These are phyloP conservation scores for Suhomyces prunicola DNA, from an alignment of 805 yeast genomes.

Conservation along the genomic window DNA sequence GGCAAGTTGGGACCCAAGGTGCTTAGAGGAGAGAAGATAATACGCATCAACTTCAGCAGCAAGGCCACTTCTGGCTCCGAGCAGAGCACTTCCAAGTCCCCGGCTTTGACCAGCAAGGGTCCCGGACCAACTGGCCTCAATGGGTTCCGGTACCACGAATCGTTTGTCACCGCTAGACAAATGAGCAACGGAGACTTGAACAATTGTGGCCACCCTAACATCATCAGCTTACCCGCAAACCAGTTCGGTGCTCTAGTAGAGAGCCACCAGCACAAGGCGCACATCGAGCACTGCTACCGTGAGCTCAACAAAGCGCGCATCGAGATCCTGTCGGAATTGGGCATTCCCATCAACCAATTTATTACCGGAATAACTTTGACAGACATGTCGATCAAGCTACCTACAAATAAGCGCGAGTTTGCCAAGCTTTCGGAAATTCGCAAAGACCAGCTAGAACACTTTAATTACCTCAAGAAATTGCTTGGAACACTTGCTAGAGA, in stretches of 20 bases:
- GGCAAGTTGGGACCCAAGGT: conserved; percentile 58
- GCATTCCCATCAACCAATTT: conserved; percentile 22
- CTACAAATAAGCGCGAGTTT: conserved; percentile 48
- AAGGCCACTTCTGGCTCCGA: conserved; percentile 11
- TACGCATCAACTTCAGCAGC: conserved; percentile 51
- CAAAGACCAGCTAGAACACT: conserved; percentile 29
- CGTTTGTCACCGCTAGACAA: conserved; percentile 24
- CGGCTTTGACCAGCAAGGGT: not conserved
- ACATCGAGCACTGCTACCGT: conserved; percentile 25
- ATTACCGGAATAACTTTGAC: conserved; percentile 37
- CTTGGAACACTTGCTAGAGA: conserved; percentile 32
- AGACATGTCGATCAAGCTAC: conserved; percentile 55
- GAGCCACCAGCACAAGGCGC: conserved; percentile 16
- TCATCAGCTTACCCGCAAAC: conserved; percentile 20
- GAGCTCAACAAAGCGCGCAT: conserved; percentile 43
- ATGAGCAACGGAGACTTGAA: conserved; percentile 10
- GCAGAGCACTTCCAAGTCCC: not conserved
- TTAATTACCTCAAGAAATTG: conserved; percentile 36
- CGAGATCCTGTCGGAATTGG: conserved; percentile 39
- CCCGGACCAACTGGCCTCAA: conserved; percentile 7
- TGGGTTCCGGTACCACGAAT: conserved; percentile 19
- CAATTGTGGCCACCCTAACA: not conserved
- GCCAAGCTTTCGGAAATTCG: conserved; percentile 35
- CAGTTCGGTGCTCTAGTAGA: conserved; percentile 12
- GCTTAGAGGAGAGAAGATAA: conserved; percentile 39